phyloP scores from a whole-genome alignment of 2,329 filamentous ascomycete species.

The Colletotrichum coccodes region DNA sequence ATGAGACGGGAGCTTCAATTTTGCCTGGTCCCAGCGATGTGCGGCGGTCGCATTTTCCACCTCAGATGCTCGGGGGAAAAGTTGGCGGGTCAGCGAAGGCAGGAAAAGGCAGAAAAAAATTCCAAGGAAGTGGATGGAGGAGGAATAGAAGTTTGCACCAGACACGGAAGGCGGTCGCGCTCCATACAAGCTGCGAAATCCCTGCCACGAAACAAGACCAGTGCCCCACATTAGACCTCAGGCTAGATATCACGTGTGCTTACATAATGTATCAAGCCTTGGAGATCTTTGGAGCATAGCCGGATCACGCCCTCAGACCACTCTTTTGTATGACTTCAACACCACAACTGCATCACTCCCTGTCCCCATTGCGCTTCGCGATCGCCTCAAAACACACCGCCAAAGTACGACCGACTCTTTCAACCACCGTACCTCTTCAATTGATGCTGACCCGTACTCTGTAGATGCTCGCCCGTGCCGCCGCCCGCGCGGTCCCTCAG shows the following conservation, averaged over 20 bases:
- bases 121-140: not conserved
- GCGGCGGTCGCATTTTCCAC: slow-evolving; percentile 11
- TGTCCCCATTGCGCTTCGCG: slow-evolving; percentile 26
- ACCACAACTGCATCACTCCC: slow-evolving; percentile 19
- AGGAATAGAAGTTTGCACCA: not conserved
- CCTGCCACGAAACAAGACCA: not conserved
- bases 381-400: slow-evolving; percentile 17
- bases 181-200: not conserved
- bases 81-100: slow-evolving; percentile 1
- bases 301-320: slow-evolving; percentile 33
- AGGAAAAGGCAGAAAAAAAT: slow-evolving; percentile 22
- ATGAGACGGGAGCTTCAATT: slow-evolving; percentile 5
- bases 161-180: slow-evolving; percentile 20
- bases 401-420: slow-evolving; percentile 14
- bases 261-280: slow-evolving; percentile 5
- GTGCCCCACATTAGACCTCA: not conserved
- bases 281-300: slow-evolving; percentile 28
- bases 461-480: slow-evolving; percentile 86
- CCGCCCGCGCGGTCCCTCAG: slow-evolving; percentile 65
- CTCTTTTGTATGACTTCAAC: slow-evolving; percentile 30
- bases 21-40: slow-evolving; percentile 15
- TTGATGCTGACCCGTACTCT: slow-evolving; percentile 52
- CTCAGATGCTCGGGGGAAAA: slow-evolving; percentile 2
- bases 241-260: slow-evolving; percentile 6
- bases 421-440: not conserved